These are phyloP conservation scores for Quillaja saponaria DNA, from an alignment of 306 rosid genomes.

Conservation along the genomic window DNA sequence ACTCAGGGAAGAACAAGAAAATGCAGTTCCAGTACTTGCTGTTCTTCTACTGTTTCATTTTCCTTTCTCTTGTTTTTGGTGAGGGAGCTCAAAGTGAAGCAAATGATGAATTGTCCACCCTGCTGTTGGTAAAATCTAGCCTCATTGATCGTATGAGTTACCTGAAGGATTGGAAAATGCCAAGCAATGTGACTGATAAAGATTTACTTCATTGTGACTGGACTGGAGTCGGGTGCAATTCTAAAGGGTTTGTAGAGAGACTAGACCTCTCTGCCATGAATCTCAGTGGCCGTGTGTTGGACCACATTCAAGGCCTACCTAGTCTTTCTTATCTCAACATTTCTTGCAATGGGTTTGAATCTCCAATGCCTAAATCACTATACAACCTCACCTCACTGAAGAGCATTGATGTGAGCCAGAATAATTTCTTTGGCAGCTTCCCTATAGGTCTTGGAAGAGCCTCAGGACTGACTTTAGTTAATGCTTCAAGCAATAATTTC, in stretches of 20 bases:
- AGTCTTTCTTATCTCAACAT: conserved; percentile 58
- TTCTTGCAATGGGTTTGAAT: conserved; percentile 58
- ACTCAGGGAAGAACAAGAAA: conserved; percentile 32
- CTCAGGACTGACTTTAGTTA: conserved; percentile 50
- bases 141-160: conserved; percentile 53
- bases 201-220: conserved; percentile 60
- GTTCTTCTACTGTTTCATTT: conserved; percentile 55
- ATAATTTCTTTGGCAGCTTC: conserved; percentile 69
- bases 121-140: conserved; percentile 56
- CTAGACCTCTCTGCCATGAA: conserved; percentile 84
- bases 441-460: conserved; percentile 71
- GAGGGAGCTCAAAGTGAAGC: conserved; percentile 38
- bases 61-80: conserved; percentile 48
- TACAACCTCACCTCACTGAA: conserved; percentile 55
- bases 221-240: conserved; percentile 77
- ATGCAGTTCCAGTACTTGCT: conserved; percentile 49
- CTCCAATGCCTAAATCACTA: conserved; percentile 57
- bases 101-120: conserved; percentile 53
- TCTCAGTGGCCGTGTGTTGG: conserved; percentile 63
- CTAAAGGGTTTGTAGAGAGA: conserved; percentile 53
- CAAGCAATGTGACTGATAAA: conserved; percentile 32
- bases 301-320: conserved; percentile 52
- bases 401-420: conserved; percentile 79
- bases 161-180: conserved; percentile 61
- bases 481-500: conserved; percentile 81